Percentiles rank a stretch among this genome's conserved stretches.
Evolutionary conservation across 2,329 filamentous ascomycete genomes (phyloP).

Genomic region (Grosmannia huntii): DNA sequence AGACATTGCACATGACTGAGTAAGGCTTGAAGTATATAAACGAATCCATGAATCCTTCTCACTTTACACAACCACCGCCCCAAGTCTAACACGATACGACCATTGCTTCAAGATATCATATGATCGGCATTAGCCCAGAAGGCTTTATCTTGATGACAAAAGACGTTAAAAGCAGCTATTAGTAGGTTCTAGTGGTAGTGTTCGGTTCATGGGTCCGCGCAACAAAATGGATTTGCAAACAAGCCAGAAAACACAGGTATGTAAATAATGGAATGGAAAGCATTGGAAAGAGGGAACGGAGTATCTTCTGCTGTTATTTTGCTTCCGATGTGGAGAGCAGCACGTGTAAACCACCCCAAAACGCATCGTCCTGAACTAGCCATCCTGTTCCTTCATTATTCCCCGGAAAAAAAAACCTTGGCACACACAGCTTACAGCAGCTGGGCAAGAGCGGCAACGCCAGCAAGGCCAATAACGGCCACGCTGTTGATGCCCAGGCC

Average conservation of each 20-base stretch:
- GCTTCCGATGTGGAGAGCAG: neutral
- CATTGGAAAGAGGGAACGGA: neutral
- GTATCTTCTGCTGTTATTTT: neutral
- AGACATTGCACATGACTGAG: no score
- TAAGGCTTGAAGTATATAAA: no score
- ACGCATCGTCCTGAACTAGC: neutral
- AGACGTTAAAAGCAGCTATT: slow-evolving; percentile 8
- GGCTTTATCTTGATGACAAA: neutral
- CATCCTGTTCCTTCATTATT: neutral
- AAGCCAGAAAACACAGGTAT: neutral
- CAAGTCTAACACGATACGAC: no score
- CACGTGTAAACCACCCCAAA: neutral
- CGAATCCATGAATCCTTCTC: no score
- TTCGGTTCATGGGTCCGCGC: neutral
- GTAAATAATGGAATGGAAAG: neutral
- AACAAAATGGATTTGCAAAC: neutral
- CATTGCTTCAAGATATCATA: neutral
- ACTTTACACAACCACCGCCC: neutral
- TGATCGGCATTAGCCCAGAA: neutral
- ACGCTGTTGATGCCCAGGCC: slow-evolving; percentile 33
- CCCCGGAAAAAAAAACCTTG: slow-evolving; percentile 6
- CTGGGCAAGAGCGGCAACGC: slow-evolving; percentile 28
- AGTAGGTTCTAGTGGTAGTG: slow-evolving; percentile 8
- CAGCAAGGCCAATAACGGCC: slow-evolving; percentile 31
- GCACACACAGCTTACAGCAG: slow-evolving; percentile 31